Evolutionary conservation across 2,329 filamentous ascomycete species (phyloP).

Genomic region (Macrophomina tecta): DNA sequence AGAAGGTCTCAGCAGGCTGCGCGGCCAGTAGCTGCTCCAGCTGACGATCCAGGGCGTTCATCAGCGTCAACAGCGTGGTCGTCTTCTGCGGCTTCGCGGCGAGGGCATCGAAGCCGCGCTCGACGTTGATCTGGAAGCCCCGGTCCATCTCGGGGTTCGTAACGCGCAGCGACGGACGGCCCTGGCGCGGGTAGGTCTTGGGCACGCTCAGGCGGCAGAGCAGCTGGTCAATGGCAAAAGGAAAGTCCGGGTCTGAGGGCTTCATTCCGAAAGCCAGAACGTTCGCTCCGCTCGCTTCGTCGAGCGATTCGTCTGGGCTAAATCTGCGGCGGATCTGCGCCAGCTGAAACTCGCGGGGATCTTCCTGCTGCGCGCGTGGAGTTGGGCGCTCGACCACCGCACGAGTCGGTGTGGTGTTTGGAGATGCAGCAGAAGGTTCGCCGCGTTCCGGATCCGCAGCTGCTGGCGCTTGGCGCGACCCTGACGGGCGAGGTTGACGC

Average conservation of each 20-base stretch:
- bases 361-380: conserved; percentile 66
- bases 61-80: conserved; percentile 66
- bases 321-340: conserved; percentile 74
- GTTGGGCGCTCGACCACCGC: conserved; percentile 69
- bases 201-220: conserved; percentile 73
- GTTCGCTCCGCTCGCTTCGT: conserved; percentile 58
- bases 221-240: conserved; percentile 74
- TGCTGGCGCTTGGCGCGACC: conserved; percentile 18
- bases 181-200: conserved; percentile 62
- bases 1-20: conserved; percentile 58
- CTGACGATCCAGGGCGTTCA: conserved; percentile 74
- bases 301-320: conserved; percentile 52
- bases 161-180: conserved; percentile 65
- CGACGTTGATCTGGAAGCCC: conserved; percentile 77
- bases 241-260: conserved; percentile 84
- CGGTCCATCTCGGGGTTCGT: conserved; percentile 73
- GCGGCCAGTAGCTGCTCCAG: conserved; percentile 73
- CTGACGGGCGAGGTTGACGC: conserved; percentile 13
- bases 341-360: conserved; percentile 77
- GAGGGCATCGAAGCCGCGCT: conserved; percentile 73
- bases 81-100: conserved; percentile 56
- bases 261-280: conserved; percentile 68
- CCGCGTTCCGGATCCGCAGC: conserved; percentile 29
- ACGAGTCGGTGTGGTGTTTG: conserved; percentile 33
- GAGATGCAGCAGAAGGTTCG: conserved; percentile 25